These are phyloP conservation scores for Xanthoconium separans DNA, from an alignment of 1,284 basidiomycete genomes.

Conservation along the genomic window DNA sequence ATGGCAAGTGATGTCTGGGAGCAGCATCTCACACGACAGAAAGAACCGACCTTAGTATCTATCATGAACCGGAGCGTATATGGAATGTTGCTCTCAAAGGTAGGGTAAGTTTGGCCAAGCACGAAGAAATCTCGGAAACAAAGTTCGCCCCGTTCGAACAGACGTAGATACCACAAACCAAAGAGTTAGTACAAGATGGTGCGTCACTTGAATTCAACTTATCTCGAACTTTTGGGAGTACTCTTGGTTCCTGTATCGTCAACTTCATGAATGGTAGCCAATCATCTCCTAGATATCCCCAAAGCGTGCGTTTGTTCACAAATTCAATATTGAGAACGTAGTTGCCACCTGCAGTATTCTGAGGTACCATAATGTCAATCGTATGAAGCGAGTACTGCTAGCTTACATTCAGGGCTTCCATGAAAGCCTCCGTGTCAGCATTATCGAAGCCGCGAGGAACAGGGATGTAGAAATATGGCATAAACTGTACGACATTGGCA, in stretches of 20 bases:
- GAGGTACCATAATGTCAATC: conserved; percentile 6
- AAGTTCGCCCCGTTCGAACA: conserved; percentile 86
- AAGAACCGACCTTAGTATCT: conserved; percentile 71
- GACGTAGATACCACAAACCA: conserved; percentile 48
- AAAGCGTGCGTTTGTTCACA: conserved; percentile 71
- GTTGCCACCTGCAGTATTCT: conserved; percentile 35
- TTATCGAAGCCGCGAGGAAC: conserved; percentile 79
- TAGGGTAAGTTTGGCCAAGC: conserved; percentile 48
- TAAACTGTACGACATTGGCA: conserved; percentile 76
- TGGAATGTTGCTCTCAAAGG: conserved; percentile 90
- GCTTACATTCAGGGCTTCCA: conserved; percentile 76
- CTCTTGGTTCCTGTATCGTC: conserved; percentile 68
- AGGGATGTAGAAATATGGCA: conserved; percentile 90
- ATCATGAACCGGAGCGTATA: conserved; percentile 95
- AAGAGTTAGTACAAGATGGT: conserved; percentile 16
- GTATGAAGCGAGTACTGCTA: neutral
- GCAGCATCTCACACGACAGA: neutral
- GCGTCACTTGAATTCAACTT: conserved; percentile 41
- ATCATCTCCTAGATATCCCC: conserved; percentile 86
- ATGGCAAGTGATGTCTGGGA: neutral
- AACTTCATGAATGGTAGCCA: conserved; percentile 82
- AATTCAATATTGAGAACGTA: conserved; percentile 60
- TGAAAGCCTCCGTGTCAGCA: conserved; percentile 66
- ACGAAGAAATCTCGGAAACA: conserved; percentile 69
- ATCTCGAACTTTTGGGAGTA: conserved; percentile 88